A percentile compares a stretch with the other conserved stretches of the same genome.
These are phyloP conservation scores for Zangia roseola DNA, from an alignment of 768 basidiomycete species.

Conservation along the genomic window DNA sequence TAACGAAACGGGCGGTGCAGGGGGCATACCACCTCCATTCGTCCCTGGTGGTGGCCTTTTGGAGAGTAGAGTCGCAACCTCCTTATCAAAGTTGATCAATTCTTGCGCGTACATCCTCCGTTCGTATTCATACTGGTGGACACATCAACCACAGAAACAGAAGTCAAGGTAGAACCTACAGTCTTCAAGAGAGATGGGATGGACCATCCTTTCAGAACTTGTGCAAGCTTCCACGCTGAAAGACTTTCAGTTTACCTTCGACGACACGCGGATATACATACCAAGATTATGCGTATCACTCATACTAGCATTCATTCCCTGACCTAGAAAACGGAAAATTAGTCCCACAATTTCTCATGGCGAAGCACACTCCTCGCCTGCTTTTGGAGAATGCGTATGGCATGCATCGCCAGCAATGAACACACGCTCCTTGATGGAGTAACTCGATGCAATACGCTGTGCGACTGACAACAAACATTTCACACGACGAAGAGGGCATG, in stretches of 20 bases:
- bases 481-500: neutral
- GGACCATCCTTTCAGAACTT: constrained; percentile 46
- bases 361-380: constrained; percentile 37
- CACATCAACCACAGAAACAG: neutral
- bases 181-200: constrained; percentile 38
- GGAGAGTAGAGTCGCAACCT: constrained; percentile 66
- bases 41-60: constrained; percentile 55
- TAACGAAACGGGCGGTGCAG: constrained; percentile 37
- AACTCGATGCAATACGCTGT: constrained; percentile 68
- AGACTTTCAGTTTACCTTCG: constrained; percentile 50
- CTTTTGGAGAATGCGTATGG: constrained; percentile 67
- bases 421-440: constrained; percentile 58
- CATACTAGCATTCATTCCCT: constrained; percentile 80
- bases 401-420: constrained; percentile 81
- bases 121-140: constrained; percentile 63
- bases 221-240: constrained; percentile 47
- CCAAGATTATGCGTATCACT: constrained; percentile 72
- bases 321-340: constrained; percentile 39
- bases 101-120: constrained; percentile 68
- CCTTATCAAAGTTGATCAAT: constrained; percentile 67
- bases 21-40: constrained; percentile 34
- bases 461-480: constrained; percentile 46
- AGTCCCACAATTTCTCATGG: neutral
- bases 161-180: constrained; percentile 23
- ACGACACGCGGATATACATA: constrained; percentile 14